Percentiles rank a stretch among this genome's conserved stretches.
phyloP scores from a whole-genome alignment of 1,139 yeast species.

The Geotrichum cucujoidarum region DNA sequence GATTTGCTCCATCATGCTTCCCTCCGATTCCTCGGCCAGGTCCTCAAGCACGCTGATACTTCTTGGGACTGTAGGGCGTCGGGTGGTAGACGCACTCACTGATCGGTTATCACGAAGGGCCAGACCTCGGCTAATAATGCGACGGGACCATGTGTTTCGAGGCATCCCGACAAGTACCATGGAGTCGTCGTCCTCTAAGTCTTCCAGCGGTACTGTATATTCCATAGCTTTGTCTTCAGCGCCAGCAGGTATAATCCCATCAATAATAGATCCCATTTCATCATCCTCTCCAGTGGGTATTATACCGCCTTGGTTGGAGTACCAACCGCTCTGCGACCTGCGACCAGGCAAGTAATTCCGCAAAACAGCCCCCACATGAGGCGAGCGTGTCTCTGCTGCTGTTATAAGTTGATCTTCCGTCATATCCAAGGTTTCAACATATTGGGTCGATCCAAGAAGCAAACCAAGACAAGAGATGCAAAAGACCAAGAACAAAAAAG shows the following conservation, averaged over 20 bases:
- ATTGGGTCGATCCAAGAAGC: neutral
- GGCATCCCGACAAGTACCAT: neutral
- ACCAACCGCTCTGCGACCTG: neutral
- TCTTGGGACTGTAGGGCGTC: too few species aligned
- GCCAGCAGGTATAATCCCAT: neutral
- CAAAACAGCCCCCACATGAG: too few species aligned
- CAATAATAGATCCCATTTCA: neutral
- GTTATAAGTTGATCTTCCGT: neutral
- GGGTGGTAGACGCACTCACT: neutral
- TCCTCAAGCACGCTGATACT: neutral
- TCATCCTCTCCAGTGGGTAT: neutral
- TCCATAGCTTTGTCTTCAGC: neutral
- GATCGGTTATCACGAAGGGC: neutral
- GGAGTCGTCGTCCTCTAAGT: neutral
- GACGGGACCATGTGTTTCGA: neutral
- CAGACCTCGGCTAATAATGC: neutral
- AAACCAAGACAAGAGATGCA: constrained; percentile 36
- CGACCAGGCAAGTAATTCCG: too few species aligned
- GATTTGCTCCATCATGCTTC: neutral
- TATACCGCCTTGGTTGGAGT: neutral
- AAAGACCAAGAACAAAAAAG: constrained; percentile 45
- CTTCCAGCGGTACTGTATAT: neutral
- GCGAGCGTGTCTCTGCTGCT: too few species aligned
- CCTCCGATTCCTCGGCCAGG: neutral
- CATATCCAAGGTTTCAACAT: neutral